Evolutionary conservation across 768 basidiomycete species (phyloP), one percentile per base, ranked within the genome.

Genomic region (Mycena alexandri): DNA sequence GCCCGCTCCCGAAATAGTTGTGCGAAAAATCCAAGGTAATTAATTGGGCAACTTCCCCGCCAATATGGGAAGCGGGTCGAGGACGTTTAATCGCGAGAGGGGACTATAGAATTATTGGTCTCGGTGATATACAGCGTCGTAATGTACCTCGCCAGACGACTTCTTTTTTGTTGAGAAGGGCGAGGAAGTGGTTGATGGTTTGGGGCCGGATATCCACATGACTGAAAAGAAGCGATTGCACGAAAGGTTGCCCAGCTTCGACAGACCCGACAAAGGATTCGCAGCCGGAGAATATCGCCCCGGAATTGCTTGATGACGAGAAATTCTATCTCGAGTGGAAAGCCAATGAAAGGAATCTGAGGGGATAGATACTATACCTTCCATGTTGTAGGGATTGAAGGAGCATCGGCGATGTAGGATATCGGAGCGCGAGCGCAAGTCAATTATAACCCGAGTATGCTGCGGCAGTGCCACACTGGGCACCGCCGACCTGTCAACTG

Each of bases 191-290:
- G 12, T 5, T 36, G 59, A 21, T 19, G 59, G 36, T 61, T 9
- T 22, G 43, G 43, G 17, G 29, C 22, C 63, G 62, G 13, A 69
- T 47, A 13, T 10, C 36, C 21, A 69, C 55, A 17, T 33, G 12
- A 46, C 53, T 58, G 54, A 69, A 69, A 38, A 64, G 54, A 19
- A 65, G 36, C 0, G 59, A 61, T 34, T 69, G 68, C 13, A 48
- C 48, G 42, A 65, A 46, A n/a, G 10, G 68, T 19, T 8, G 59
- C 63, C 68, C 68, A 69, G n/a, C 59, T 47, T 25, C 63, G 52
- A 16, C 33, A 65, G 22, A 69, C 34, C 11, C 24, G 63, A 22
- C 63, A 65, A n/a, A 60, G 21, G 7, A 22, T 12, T 13, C 53
- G 67, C 17, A 69, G 58, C 11, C 24, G 21, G 5, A 42, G 0